Base-by-base conservation (phyloP, 169 alveolate species). In the Babesia caballi region DNA sequence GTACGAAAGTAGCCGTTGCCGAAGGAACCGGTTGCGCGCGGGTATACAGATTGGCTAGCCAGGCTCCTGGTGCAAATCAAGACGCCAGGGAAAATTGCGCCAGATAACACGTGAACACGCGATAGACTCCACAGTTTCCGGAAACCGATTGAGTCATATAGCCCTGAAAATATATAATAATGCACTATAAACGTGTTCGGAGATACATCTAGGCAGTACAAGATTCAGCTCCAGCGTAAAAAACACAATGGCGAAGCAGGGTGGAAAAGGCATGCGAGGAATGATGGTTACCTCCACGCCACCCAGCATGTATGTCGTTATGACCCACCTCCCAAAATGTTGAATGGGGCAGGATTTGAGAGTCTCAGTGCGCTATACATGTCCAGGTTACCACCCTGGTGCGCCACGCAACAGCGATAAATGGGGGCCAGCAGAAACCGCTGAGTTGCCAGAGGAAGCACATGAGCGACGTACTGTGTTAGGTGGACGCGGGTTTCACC, bases 391-490 rank as follows among this genome's bases (percentile, higher is more conserved):
- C 71, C 82, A 15, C 60, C 51, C 53, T 81, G 88, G 17, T 32
- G 42, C 17, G 70, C 46, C 41, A 61, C 47, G 27, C 72, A 56
- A 7, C 68, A 14, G 69, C 88, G 54, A 52, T 59, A 56, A 38
- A 81, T 46, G 1, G 88, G 88, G 3, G 88, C 66, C 59, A 81
- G 36, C 23, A 81, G 14, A 7, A 81, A 51, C 4, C 84, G 58
- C 30, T 71, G 84, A 3, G 72, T 28, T 12, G 88, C 52, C 42
- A 71, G 32, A 12, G 88, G 88, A 1, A 81, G 53, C 23, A 53
- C 80, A 61, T 81, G 88, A n/a, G 88, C 51, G 23, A 71, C 19
- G 30, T 71, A 81, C 49, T 70, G 84, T 1, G 88, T 70, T 15
- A 71, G 44, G 28, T 70, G 69, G 35, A 81, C 28, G 38, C 88